Base-by-base conservation (phyloP, 176 grass and related monocot genomes). In the maize (Zea mays) region DNA sequence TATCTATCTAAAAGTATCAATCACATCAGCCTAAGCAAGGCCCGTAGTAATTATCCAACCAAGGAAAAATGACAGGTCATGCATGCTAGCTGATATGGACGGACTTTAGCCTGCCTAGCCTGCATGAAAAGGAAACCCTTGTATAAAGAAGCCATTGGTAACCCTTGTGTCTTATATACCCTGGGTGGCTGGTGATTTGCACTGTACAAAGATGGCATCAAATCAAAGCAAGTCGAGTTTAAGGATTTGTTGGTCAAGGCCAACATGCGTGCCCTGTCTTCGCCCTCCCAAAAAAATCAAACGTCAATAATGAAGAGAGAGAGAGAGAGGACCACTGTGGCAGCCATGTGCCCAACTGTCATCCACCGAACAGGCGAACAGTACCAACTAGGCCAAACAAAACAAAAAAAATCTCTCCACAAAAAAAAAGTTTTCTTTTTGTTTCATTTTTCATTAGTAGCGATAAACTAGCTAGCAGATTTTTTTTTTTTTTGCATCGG, bases 261-360 rank as follows among this genome's bases (percentile, higher is more conserved):
- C 37, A 76, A 71, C 55, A 37, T 76, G 78, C 78, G 63, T 46
- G 59, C 55, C 55, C 62, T 46, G 59, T 63, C 65, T 15, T 5
- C 0, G 12, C 64, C 59, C 12, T 27, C 27, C 27, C 27, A 27
- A 27, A 27, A 27, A 56, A 55, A 79, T 36, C 46, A 63, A 16
- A 11, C 75, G 63, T 27, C 36, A 37, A 48, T 48, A 54, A 64
- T 70, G 45, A 8, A 73, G 61, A 60, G 12, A 73, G 61, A 60
- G 36, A 21, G 47, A 35, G 11, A 12, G 34, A 38, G 80, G 86
- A 55, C 81, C 81, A 80, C 65, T 11, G 40, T 69, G 63, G 27
- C 27, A 27, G 27, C 81, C 86, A 84, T 84, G 86, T 80, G 76
- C 63, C 45, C 80, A 87, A 87, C 80, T 69, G 52, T 74, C 80